These are phyloP conservation scores for Cyberlindnera lachancei DNA, from an alignment of 805 yeast species.

Conservation along the genomic window DNA sequence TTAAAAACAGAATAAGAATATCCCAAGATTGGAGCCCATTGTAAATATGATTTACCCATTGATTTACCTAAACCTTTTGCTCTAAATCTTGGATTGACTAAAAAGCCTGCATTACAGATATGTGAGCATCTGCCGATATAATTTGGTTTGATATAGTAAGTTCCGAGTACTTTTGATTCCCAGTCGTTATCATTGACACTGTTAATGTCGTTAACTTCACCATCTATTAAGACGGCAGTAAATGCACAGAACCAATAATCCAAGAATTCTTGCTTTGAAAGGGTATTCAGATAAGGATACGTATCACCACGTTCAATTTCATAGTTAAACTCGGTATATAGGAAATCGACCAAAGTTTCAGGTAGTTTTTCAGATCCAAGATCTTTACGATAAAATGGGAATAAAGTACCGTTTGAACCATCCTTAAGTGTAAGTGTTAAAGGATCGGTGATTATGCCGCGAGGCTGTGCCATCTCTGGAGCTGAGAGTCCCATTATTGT, in stretches of 20 bases:
- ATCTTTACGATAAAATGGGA: slow-evolving; percentile 43
- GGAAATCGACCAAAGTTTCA: slow-evolving; percentile 33
- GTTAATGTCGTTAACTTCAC: slow-evolving; percentile 23
- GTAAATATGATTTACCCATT: slow-evolving; percentile 60
- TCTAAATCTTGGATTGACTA: slow-evolving; percentile 53
- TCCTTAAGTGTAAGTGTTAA: slow-evolving; percentile 33
- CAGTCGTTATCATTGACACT: slow-evolving; percentile 28
- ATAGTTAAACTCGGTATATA: slow-evolving; percentile 48
- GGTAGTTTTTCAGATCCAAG: slow-evolving; percentile 38
- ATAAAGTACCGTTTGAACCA: slow-evolving; percentile 44
- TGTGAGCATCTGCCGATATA: slow-evolving; percentile 81
- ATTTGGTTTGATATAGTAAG: slow-evolving; percentile 80
- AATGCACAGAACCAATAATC: slow-evolving; percentile 64
- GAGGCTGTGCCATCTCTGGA: slow-evolving; percentile 26
- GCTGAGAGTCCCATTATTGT: slow-evolving; percentile 19
- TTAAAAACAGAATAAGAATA: slow-evolving; percentile 81
- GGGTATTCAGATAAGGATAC: slow-evolving; percentile 49
- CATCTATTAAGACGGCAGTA: slow-evolving; percentile 52
- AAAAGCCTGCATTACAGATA: slow-evolving; percentile 81
- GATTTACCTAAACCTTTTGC: slow-evolving; percentile 64
- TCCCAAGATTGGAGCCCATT: slow-evolving; percentile 72
- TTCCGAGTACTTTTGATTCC: slow-evolving; percentile 52
- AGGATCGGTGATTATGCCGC: slow-evolving; percentile 26
- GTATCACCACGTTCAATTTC: slow-evolving; percentile 71
- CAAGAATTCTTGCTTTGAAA: slow-evolving; percentile 43